Percentiles rank a stretch among this genome's conserved stretches.
phyloP scores from a whole-genome alignment of 176 grass and related monocot genomes.

The Rhynchospora pubera region DNA sequence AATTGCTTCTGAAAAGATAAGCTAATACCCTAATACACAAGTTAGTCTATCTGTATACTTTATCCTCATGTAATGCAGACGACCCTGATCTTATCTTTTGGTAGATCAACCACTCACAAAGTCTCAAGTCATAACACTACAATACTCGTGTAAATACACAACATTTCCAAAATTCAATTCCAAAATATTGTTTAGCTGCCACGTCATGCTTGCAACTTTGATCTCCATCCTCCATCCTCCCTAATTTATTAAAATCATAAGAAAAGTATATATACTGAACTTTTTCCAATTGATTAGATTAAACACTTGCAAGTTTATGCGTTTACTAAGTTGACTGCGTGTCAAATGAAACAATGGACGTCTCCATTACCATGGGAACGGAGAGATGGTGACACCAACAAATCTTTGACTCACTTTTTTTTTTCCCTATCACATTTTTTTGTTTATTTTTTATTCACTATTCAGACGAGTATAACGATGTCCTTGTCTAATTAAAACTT shows the following conservation, averaged over 20 bases:
- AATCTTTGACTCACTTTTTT: too few species aligned
- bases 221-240: neutral
- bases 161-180: neutral
- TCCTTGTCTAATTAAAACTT: too few species aligned
- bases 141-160: neutral
- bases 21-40: neutral
- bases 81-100: neutral
- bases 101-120: neutral
- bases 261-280: neutral
- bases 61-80: neutral
- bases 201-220: too few species aligned
- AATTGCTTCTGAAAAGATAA: neutral
- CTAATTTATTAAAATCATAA: neutral
- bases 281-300: neutral
- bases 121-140: neutral
- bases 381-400: neutral
- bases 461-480: too few species aligned
- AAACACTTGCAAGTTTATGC: neutral
- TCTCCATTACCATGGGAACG: neutral
- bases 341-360: neutral
- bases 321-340: too few species aligned
- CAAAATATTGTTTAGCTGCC: too few species aligned
- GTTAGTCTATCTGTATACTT: neutral
- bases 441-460: too few species aligned
- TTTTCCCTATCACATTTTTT: too few species aligned